These are phyloP conservation scores for Brasilioporus rufonigricans DNA, from an alignment of 768 basidiomycete genomes.

Conservation along the genomic window DNA sequence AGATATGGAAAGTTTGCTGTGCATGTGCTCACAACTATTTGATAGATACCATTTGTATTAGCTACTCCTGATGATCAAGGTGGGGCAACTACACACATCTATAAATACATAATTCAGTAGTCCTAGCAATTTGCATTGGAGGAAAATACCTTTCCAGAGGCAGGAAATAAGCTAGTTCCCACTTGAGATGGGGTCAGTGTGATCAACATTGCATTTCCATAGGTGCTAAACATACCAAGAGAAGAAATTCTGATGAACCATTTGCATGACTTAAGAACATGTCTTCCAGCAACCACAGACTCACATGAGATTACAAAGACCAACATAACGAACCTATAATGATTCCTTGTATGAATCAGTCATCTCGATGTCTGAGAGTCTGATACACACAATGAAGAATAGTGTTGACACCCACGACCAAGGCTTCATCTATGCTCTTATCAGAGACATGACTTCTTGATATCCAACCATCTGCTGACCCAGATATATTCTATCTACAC, in stretches of 20 bases:
- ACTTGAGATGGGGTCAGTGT: background rate
- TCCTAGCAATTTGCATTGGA: background rate
- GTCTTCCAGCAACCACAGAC: background rate
- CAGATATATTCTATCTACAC: too few species aligned
- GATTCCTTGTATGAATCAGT: too few species aligned
- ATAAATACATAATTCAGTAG: background rate
- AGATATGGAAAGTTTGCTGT: background rate
- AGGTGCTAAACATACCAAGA: background rate
- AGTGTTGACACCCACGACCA: too few species aligned
- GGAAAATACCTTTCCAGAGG: background rate
- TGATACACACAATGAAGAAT: too few species aligned
- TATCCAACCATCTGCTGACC: too few species aligned
- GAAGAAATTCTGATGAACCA: background rate
- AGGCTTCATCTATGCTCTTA: too few species aligned
- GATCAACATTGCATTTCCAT: background rate
- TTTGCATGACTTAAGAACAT: background rate
- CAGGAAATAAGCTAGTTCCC: background rate
- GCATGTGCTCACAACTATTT: background rate
- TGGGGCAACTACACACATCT: too few species aligned
- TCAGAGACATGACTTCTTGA: too few species aligned
- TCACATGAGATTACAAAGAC: too few species aligned
- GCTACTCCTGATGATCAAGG: too few species aligned
- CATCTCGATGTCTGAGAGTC: too few species aligned
- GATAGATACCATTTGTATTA: background rate
- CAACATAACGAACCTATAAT: too few species aligned